Conservation (phyloP, 169 alveolate species). For the Amoebophrya sp. region DNA sequence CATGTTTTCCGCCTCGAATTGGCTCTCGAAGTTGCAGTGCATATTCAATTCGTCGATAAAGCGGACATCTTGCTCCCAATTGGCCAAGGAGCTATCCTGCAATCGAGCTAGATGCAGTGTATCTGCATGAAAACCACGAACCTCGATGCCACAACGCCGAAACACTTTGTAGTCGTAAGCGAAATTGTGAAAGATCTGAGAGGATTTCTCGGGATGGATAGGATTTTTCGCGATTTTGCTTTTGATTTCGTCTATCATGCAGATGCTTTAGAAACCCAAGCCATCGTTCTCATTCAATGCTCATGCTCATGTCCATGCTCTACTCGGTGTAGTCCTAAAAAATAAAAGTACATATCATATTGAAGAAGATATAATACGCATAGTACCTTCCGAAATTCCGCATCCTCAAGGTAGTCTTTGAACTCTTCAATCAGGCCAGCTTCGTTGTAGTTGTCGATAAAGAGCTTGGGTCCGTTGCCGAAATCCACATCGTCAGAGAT, state of each 20-base stretch:
- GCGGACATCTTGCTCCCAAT: conserved; percentile 29
- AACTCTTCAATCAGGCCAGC: background rate
- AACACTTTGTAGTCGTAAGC: background rate
- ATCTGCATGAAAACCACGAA: conserved; percentile 21
- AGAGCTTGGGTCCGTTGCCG: conserved; percentile 29
- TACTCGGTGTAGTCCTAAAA: too few species aligned
- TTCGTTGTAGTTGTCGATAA: conserved; percentile 18
- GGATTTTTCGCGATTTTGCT: too few species aligned
- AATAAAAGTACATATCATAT: too few species aligned
- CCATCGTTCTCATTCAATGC: too few species aligned
- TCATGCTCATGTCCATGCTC: too few species aligned
- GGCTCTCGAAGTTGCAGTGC: background rate
- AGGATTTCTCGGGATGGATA: too few species aligned
- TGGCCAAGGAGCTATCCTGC: conserved; percentile 8
- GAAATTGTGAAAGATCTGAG: conserved; percentile 29
- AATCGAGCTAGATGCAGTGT: conserved; percentile 23
- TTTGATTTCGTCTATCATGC: too few species aligned
- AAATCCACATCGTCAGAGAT: background rate
- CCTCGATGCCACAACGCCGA: background rate
- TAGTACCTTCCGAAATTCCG: background rate
- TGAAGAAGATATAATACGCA: too few species aligned
- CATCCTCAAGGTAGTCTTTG: background rate
- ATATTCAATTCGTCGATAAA: background rate
- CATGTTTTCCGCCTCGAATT: background rate
- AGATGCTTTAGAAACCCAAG: too few species aligned